These are phyloP conservation scores for Entomortierella chlamydospora DNA, from an alignment of 192 early-diverging fungal species.

Conservation along the genomic window DNA sequence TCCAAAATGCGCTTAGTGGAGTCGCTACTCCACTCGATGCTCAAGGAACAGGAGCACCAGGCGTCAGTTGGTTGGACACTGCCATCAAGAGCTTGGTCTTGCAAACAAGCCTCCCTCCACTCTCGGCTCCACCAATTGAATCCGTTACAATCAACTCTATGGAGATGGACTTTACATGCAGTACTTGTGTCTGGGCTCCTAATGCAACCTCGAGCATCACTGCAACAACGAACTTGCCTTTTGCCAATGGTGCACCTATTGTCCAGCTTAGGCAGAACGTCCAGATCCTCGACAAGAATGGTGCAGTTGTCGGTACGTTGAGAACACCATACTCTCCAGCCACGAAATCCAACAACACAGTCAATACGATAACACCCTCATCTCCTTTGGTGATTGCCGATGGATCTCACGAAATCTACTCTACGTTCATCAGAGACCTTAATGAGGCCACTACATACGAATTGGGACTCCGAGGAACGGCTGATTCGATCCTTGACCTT, in stretches of 20 bases:
- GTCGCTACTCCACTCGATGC: background rate
- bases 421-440: conserved; percentile 56
- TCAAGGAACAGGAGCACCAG: conserved; percentile 19
- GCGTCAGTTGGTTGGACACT: conserved; percentile 10
- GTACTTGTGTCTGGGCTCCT: conserved; percentile 55
- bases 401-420: conserved; percentile 48
- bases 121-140: conserved; percentile 42
- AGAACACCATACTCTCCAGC: conserved; percentile 12
- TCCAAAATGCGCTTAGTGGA: conserved; percentile 21
- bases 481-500: conserved; percentile 44
- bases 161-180: conserved; percentile 55
- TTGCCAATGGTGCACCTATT: conserved; percentile 61
- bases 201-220: conserved; percentile 50
- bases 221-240: conserved; percentile 64
- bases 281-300: conserved; percentile 36
- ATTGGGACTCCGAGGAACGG: conserved; percentile 59
- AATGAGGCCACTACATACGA: conserved; percentile 35
- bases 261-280: conserved; percentile 56
- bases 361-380: conserved; percentile 36
- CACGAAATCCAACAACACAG: conserved; percentile 39
- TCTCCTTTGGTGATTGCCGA: conserved; percentile 46
- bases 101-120: conserved; percentile 2
- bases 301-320: conserved; percentile 19
- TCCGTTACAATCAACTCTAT: conserved; percentile 59
- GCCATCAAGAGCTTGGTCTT: conserved; percentile 15